Evolutionary conservation across 495 filamentous ascomycete species (phyloP).

Genomic region (Aspergillus baeticus): DNA sequence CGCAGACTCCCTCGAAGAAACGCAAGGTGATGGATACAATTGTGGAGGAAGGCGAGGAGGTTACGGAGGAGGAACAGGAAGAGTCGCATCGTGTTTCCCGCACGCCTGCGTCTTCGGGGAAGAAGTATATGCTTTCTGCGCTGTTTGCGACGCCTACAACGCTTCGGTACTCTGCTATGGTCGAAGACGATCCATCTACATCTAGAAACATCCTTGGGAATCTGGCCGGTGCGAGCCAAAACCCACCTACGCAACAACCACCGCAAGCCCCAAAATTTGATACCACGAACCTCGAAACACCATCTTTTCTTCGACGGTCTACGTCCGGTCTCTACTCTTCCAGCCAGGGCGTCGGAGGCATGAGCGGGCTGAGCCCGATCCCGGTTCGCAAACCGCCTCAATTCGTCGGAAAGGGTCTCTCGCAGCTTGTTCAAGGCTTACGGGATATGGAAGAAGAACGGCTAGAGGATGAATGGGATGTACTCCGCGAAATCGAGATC

Average conservation of each 20-base stretch:
- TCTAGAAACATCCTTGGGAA: neutral
- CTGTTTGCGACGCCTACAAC: constrained; percentile 64
- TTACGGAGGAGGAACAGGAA: constrained; percentile 33
- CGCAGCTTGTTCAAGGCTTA: constrained; percentile 73
- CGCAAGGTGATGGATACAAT: constrained; percentile 29
- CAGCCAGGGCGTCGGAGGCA: constrained; percentile 9
- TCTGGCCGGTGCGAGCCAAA: constrained; percentile 7
- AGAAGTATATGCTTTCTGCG: constrained; percentile 58
- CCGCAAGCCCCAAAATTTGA: neutral
- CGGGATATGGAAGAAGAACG: constrained; percentile 77
- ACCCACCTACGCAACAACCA: neutral
- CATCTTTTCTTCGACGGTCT: constrained; percentile 69
- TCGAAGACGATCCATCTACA: constrained; percentile 27
- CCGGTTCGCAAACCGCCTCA: constrained; percentile 58
- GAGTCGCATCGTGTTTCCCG: constrained; percentile 40
- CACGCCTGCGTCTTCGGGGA: constrained; percentile 63
- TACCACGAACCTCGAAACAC: constrained; percentile 51
- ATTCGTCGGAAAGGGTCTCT: constrained; percentile 70
- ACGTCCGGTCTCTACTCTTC: constrained; percentile 32
- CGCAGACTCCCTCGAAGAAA: constrained; percentile 42
- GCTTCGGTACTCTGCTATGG: constrained; percentile 44
- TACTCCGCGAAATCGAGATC: constrained; percentile 80
- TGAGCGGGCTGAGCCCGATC: constrained; percentile 40
- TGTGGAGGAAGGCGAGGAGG: constrained; percentile 29
- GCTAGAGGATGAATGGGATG: constrained; percentile 75